Conservation (phyloP, 768 basidiomycete species). For the Kwoniella heveanensis region DNA sequence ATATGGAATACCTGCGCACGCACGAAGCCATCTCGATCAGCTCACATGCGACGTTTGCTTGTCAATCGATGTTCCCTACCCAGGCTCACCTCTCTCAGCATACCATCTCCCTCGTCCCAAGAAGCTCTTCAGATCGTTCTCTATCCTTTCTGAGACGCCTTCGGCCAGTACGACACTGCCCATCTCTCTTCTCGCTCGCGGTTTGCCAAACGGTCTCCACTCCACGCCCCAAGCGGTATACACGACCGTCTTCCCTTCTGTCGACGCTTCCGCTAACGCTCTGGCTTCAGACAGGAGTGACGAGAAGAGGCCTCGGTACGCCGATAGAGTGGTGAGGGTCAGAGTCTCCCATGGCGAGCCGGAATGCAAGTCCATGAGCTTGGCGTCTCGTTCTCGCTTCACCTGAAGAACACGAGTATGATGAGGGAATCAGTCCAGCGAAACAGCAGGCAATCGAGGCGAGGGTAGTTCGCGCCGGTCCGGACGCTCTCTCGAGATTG, state of each 20-base stretch:
- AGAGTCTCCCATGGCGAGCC: slow-evolving; percentile 98
- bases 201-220: slow-evolving; percentile 93
- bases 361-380: slow-evolving; percentile 85
- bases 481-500: no score
- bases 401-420: slow-evolving; percentile 64
- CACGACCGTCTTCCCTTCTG: slow-evolving; percentile 92
- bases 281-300: slow-evolving; percentile 82
- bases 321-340: slow-evolving; percentile 85
- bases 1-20: slow-evolving; percentile 91
- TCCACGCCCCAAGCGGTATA: slow-evolving; percentile 96
- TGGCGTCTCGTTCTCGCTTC: slow-evolving; percentile 89
- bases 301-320: slow-evolving; percentile 79
- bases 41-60: no score
- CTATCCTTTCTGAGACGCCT: slow-evolving; percentile 82
- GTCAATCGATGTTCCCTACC: background rate
- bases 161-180: slow-evolving; percentile 83
- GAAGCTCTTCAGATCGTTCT: slow-evolving; percentile 77
- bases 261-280: slow-evolving; percentile 76
- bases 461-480: no score
- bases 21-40: background rate
- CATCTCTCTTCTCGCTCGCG: slow-evolving; percentile 79
- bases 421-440: no score
- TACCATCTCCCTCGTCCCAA: slow-evolving; percentile 87
- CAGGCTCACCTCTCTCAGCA: slow-evolving; percentile 78
- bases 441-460: no score